Base-by-base conservation (phyloP, 2,329 filamentous ascomycete genomes). In the Hypoxylon sp. region DNA sequence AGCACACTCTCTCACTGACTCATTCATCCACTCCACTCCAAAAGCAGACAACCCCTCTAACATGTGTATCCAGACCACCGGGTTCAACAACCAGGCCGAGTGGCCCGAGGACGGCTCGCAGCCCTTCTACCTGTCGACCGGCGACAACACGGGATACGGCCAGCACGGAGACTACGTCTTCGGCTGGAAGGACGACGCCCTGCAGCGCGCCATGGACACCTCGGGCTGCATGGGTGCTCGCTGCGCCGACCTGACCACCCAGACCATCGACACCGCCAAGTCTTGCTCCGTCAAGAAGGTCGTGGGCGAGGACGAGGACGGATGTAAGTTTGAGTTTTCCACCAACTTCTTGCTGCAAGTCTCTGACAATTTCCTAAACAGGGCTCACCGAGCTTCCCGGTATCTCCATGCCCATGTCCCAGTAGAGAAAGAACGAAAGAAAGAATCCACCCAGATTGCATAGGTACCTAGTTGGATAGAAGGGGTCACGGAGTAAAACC, bases 151-250 rank as follows among this genome's bases (percentile, higher is more conserved):
- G 3, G 74, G 74, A 8, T 69, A 69, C 15, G 71, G 71, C 27
- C 72, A 73, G 62, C 73, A 76, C 59, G 74, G 64, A 32, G 74
- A 76, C 53, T 76, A 76, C 60, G 61, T 66, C 2, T 66, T 66
- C 50, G 64, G 64, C 1, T 65, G 64, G 64, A 56, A 64, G 35
- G 64, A 29, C 3, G 41, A 66, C 37, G 51, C 63, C 3, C 62
- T 66, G 6, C 64, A 66, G 53, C 58, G 47, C 29, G 71, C 70
- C 29, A 72, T 74, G 69, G 71, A 73, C 46, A 63, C 61, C 2
- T 69, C 72, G 4, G 70, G 70, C 44, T 78, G 74, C 73, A 71
- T 76, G 59, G 75, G 71, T 20, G 73, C 70, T 13, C 55, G 51
- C 41, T 72, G 70, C 66, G 67, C 64, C 3, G 61, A 46, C 26